Base-by-base conservation (phyloP, 495 filamentous ascomycete genomes). In the Hypoxylon fragiforme region DNA sequence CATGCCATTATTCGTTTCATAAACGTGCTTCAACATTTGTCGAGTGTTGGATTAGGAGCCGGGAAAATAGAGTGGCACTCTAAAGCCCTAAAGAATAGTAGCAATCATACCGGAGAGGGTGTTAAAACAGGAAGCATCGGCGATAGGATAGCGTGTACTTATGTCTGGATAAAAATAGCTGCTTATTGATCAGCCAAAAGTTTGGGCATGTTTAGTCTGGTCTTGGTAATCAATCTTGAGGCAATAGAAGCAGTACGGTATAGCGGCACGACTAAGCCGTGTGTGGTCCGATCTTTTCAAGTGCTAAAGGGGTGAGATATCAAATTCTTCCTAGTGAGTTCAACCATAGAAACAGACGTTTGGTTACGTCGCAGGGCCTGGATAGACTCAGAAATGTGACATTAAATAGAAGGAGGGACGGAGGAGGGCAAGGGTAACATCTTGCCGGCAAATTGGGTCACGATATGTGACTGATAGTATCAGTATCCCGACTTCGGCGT, bases 401-500 rank as follows among this genome's bases (percentile, higher is more conserved):
- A 42, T 31, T 40, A 37, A 36, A 44, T 3, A 4, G 7, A 14
- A 41, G 18, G 28, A 42, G 42, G 18, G 12, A 16, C 35, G 16
- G 39, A 30, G 42, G 26, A 39, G 41, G 38, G 45, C 21, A 38
- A 50, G 30, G 31, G 15, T 44, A 44, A 24, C 45, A 60, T 35
- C 57, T 54, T 54, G 28, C 57, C 57, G 57, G 57, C 40, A 54
- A 49, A 47, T 60, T 50, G 20, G 39, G 45, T 45, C 32, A 7
- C 24, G 16, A 31, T 14, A 2, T 37, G 48, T 48, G 20, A 44
- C 39, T 39, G 31, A 40, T 15, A 50, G 36, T 9, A 24, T 24
- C 12, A 35, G 30, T 18, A 38, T 60, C 57, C 57, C 57, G 57
- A 54, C 44, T 50, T 60, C 57, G 57, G 57, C 50, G 49, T 22